phyloP scores from a whole-genome alignment of 257 asterid species.

The Nicotiana otophora region DNA sequence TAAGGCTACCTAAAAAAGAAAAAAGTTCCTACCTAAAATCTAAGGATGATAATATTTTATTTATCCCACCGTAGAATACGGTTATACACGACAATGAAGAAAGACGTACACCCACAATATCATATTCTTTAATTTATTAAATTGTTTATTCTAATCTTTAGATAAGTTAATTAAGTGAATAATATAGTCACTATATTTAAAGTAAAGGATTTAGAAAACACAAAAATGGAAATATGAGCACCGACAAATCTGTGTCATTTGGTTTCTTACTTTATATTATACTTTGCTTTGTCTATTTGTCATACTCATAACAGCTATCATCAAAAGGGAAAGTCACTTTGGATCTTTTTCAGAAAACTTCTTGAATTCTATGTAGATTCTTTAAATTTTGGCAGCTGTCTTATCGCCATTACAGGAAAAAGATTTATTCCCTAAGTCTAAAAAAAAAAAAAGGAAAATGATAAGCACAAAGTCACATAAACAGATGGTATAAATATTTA shows the following conservation, averaged over 20 bases:
- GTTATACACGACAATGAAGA: background rate
- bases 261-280: background rate
- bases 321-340: background rate
- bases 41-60: too few relatives aligned
- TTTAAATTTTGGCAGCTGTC: background rate
- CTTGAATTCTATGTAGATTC: background rate
- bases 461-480: background rate
- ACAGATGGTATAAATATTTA: too few relatives aligned
- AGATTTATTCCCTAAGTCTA: background rate
- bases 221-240: background rate
- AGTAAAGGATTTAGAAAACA: background rate
- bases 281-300: background rate
- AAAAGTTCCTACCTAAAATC: fast-evolving
- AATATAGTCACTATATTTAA: background rate
- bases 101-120: background rate
- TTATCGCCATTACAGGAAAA: background rate
- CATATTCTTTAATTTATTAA: background rate
- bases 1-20: too few relatives aligned
- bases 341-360: background rate
- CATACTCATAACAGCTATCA: background rate
- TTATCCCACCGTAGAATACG: too few relatives aligned
- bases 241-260: background rate
- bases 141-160: background rate
- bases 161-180: background rate
- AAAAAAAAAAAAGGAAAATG: background rate